A percentile compares a stretch with the other conserved stretches of the same genome.
Evolutionary conservation across 305 asterid genomes (phyloP).

Genomic region (Ilex paraguariensis): DNA sequence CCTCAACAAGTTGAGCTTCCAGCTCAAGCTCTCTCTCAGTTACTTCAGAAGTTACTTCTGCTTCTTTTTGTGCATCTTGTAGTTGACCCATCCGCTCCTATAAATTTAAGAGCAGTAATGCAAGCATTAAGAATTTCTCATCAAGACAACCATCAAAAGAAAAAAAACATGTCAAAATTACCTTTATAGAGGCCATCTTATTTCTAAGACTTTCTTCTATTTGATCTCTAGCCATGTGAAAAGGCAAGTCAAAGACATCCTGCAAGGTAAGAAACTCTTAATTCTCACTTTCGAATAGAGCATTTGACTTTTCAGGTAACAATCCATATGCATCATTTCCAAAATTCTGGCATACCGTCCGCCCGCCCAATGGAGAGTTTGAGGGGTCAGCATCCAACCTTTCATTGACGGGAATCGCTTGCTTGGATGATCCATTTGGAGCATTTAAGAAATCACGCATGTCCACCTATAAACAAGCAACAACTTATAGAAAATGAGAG

Average conservation of each 20-base stretch:
- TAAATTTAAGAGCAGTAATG: slow-evolving; percentile 17
- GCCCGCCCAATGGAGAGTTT: slow-evolving; percentile 84
- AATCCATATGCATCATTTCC: not conserved
- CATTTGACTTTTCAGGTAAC: slow-evolving; percentile 13
- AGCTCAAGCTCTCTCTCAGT: slow-evolving; percentile 98
- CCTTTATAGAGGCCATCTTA: slow-evolving; percentile 55
- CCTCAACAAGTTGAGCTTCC: slow-evolving; percentile 99
- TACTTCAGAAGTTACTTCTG: slow-evolving; percentile 82
- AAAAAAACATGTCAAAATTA: slow-evolving; percentile 4
- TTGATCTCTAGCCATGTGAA: slow-evolving; percentile 56
- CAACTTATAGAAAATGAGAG: too few relatives aligned
- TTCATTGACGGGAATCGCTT: slow-evolving; percentile 46
- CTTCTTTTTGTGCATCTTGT: slow-evolving; percentile 82
- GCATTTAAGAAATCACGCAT: slow-evolving; percentile 93
- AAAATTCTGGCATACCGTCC: slow-evolving; percentile 56
- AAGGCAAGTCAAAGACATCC: slow-evolving; percentile 56
- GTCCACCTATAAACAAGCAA: slow-evolving; percentile 45
- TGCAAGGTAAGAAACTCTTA: slow-evolving; percentile 15
- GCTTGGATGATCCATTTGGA: slow-evolving; percentile 67
- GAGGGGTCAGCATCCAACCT: slow-evolving; percentile 58
- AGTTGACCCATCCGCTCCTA: slow-evolving; percentile 96
- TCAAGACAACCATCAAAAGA: not conserved
- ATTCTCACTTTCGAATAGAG: slow-evolving; percentile 12
- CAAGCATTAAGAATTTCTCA: not conserved
- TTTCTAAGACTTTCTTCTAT: slow-evolving; percentile 45